Conservation (phyloP, 345 rosid genomes). For the Aquilaria sinensis region DNA sequence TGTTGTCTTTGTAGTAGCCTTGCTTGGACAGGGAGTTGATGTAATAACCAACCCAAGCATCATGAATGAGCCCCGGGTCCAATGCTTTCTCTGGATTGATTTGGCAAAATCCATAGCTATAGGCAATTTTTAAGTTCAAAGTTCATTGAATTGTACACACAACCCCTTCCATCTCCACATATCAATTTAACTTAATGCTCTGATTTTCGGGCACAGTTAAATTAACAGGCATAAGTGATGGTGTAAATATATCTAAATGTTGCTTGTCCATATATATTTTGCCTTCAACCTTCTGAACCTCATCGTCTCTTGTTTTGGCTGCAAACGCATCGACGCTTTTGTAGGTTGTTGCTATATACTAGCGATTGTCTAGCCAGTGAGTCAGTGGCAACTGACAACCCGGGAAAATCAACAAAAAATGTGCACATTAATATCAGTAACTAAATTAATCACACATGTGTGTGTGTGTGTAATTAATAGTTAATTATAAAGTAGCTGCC, state of each 20-base stretch:
- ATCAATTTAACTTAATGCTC: conserved; percentile 16
- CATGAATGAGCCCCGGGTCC: conserved; percentile 34
- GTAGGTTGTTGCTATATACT: conserved; percentile 22
- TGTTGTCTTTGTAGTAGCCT: conserved; percentile 25
- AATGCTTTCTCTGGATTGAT: conserved; percentile 28
- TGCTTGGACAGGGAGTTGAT: conserved; percentile 42
- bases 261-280: too few species aligned
- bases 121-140: conserved; percentile 15
- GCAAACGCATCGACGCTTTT: conserved; percentile 38
- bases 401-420: conserved; percentile 3
- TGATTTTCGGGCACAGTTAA: conserved; percentile 3
- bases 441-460: too few species aligned
- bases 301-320: conserved; percentile 31
- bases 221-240: too few species aligned
- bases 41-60: conserved; percentile 26
- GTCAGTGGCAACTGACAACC: conserved; percentile 20
- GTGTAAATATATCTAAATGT: too few species aligned
- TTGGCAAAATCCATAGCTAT: conserved; percentile 34
- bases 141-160: not conserved
- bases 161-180: not conserved
- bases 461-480: not conserved
- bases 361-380: conserved; percentile 15
- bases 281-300: conserved; percentile 31
- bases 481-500: too few species aligned
- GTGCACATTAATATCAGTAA: not conserved